Percentiles rank a stretch among this genome's conserved stretches.
Evolutionary conservation across 148 eudicot species (phyloP).

Genomic region (Persicaria maculosa): DNA sequence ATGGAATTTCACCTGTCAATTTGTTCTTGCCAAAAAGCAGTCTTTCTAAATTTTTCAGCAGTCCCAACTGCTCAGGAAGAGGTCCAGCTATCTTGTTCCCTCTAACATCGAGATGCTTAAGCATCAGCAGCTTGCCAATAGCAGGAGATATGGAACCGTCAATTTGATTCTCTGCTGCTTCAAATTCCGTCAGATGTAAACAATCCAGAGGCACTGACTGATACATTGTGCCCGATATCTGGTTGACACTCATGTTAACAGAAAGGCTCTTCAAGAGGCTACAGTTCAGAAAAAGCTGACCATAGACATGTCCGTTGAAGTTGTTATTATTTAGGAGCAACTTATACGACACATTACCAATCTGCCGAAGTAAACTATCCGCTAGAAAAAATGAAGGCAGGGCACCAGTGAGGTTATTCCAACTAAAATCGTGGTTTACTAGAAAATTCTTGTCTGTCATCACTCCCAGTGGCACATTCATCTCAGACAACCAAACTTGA

Average conservation of each 20-base stretch:
- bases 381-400: constrained; percentile 32
- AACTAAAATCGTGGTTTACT: constrained; percentile 42
- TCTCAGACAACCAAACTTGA: constrained; percentile 20
- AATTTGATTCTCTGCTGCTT: constrained; percentile 39
- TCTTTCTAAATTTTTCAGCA: constrained; percentile 21
- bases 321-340: constrained; percentile 32
- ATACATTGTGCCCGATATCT: constrained; percentile 30
- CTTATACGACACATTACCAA: constrained; percentile 17
- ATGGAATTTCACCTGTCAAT: constrained; percentile 34
- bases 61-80: constrained; percentile 33
- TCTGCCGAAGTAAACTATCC: constrained; percentile 17
- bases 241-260: constrained; percentile 40
- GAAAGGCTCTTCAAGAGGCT: constrained; percentile 28
- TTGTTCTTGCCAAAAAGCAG: constrained; percentile 34
- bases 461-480: constrained; percentile 11
- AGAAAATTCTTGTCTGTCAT: constrained; percentile 13
- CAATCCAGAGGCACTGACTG: constrained; percentile 29
- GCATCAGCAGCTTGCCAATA: constrained; percentile 29
- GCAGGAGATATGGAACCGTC: constrained; percentile 30
- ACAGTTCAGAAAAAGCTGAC: constrained; percentile 27
- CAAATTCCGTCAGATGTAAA: constrained; percentile 30
- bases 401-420: constrained; percentile 35
- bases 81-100: constrained; percentile 34
- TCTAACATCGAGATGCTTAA: constrained; percentile 29
- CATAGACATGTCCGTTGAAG: constrained; percentile 35